Evolutionary conservation across 257 asterid species (phyloP).

Genomic region (Solanum etuberosum): DNA sequence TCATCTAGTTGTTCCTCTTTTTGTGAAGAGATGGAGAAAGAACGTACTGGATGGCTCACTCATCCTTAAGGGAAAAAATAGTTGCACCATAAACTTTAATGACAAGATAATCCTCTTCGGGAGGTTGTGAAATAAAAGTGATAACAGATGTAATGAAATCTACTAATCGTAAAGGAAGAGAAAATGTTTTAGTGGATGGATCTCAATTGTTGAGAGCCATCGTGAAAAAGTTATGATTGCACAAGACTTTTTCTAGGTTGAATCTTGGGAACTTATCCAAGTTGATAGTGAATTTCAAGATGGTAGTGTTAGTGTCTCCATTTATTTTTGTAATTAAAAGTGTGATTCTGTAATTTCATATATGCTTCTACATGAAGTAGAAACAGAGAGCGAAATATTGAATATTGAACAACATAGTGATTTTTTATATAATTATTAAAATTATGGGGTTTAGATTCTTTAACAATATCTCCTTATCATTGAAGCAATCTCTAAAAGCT

Average conservation of each 20-base stretch:
- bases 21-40: not conserved
- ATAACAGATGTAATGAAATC: not conserved
- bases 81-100: not conserved
- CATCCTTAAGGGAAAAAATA: not conserved
- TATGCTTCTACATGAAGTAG: too few species aligned
- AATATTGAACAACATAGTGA: too few species aligned
- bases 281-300: not conserved
- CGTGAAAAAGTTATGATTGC: constrained; percentile 56
- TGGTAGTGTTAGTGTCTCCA: not conserved
- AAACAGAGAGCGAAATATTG: too few species aligned
- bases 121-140: constrained; percentile 26
- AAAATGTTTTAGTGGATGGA: constrained; percentile 5
- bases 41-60: constrained; percentile 3
- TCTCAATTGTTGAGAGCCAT: constrained; percentile 46
- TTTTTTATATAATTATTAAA: too few species aligned
- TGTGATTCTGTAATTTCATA: too few species aligned
- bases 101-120: not conserved
- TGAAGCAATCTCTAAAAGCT: too few species aligned
- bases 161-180: constrained; percentile 19
- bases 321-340: too few species aligned
- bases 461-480: too few species aligned
- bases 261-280: not conserved
- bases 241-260: constrained; percentile 22
- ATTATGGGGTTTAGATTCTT: too few species aligned
- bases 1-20: not conserved